A percentile compares a stretch with the other conserved stretches of the same genome.
Evolutionary conservation across 2,329 filamentous ascomycete species (phyloP).

Genomic region (Tolypocladium album): DNA sequence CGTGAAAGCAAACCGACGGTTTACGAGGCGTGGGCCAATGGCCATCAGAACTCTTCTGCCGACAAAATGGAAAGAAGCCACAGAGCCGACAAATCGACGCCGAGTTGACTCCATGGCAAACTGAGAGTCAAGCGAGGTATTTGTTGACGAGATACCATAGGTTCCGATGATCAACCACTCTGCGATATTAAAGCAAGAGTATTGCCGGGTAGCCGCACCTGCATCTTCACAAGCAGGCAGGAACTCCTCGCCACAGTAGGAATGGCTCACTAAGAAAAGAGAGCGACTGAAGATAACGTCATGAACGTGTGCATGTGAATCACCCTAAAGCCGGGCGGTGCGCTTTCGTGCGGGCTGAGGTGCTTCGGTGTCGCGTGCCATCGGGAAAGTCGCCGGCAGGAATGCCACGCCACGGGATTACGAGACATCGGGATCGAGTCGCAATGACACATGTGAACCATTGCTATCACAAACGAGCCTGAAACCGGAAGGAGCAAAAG

Average conservation of each 20-base stretch:
- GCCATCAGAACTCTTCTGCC: background rate
- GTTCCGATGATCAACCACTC: too few relatives aligned
- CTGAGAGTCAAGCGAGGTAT: background rate
- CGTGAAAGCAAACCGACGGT: constrained; percentile 10
- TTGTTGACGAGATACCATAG: background rate
- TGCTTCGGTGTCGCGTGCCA: background rate
- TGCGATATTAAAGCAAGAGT: background rate
- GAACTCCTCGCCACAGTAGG: background rate
- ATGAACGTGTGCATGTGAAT: background rate
- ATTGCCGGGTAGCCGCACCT: background rate
- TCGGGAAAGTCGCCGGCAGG: background rate
- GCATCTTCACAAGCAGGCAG: background rate
- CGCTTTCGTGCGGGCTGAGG: background rate
- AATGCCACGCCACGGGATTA: background rate
- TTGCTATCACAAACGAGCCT: too few relatives aligned
- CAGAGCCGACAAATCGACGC: background rate
- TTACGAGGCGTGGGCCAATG: constrained; percentile 1
- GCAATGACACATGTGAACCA: too few relatives aligned
- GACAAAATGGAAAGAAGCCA: background rate
- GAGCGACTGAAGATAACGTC: background rate
- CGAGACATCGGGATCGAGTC: too few relatives aligned
- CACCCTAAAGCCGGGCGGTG: background rate
- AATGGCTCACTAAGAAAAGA: background rate
- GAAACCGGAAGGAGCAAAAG: too few relatives aligned
- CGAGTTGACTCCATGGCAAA: background rate